Percentiles rank a stretch among this genome's conserved stretches.
phyloP scores from a whole-genome alignment of 2,329 filamentous ascomycete species.

The Lasiodiplodia theobromae region DNA sequence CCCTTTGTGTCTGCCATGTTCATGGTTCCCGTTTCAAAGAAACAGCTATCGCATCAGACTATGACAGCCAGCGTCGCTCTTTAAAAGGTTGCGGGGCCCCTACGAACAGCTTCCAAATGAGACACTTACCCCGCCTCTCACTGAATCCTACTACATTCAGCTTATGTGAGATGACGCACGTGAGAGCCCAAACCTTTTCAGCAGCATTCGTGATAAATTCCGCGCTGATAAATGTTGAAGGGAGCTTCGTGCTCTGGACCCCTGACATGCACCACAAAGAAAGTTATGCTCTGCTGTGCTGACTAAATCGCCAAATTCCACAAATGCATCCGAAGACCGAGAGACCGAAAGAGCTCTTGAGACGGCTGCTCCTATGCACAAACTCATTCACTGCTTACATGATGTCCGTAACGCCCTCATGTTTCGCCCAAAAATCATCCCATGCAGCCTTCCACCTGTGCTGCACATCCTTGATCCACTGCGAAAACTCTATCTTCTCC shows the following conservation, averaged over 20 bases:
- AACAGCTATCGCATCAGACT: neutral
- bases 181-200: neutral
- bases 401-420: slow-evolving; percentile 15
- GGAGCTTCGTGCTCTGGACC: neutral
- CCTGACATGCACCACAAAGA: too few relatives aligned
- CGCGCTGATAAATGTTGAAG: neutral
- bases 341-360: neutral
- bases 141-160: neutral
- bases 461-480: slow-evolving; percentile 34
- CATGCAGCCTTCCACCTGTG: slow-evolving; percentile 36
- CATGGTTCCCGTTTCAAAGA: neutral
- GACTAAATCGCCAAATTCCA: neutral
- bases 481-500: slow-evolving; percentile 31
- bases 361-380: neutral
- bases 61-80: neutral
- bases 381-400: neutral
- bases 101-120: too few relatives aligned
- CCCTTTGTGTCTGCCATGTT: slow-evolving; percentile 5
- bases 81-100: neutral
- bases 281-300: neutral
- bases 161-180: slow-evolving; percentile 9
- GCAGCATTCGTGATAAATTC: neutral
- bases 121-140: neutral
- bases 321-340: neutral
- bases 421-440: slow-evolving; percentile 34